A percentile compares a stretch with the other conserved stretches of the same genome.
phyloP scores from a whole-genome alignment of 768 basidiomycete genomes.

The Boletus rufocinnamomeus region DNA sequence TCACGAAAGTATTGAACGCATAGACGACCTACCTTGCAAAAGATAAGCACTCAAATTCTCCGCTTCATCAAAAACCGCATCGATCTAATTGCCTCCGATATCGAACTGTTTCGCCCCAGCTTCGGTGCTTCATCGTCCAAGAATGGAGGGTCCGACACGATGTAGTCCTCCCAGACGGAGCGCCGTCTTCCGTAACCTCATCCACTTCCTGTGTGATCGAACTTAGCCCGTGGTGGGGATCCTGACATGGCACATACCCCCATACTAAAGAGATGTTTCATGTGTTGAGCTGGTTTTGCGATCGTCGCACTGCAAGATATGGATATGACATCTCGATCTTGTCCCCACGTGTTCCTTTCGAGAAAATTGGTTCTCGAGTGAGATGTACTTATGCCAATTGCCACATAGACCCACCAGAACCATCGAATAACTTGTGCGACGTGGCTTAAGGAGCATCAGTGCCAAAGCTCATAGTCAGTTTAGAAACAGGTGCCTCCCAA shows the following conservation, averaged over 20 bases:
- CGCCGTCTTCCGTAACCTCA: constrained; percentile 76
- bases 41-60: constrained; percentile 82
- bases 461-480: neutral
- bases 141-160: constrained; percentile 74
- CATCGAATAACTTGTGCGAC: constrained; percentile 79
- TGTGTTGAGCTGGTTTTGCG: constrained; percentile 70
- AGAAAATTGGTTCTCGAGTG: neutral
- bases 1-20: no score
- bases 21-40: constrained; percentile 79
- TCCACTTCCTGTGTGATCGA: constrained; percentile 48
- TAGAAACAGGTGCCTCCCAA: constrained; percentile 62
- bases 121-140: constrained; percentile 55
- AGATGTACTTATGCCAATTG: constrained; percentile 62
- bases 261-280: constrained; percentile 75
- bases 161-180: constrained; percentile 79
- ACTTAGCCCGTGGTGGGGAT: neutral
- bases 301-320: constrained; percentile 91
- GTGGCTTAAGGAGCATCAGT: constrained; percentile 50
- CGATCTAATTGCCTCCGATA: constrained; percentile 67
- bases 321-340: constrained; percentile 58
- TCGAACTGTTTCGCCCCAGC: constrained; percentile 56
- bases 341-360: neutral
- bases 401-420: constrained; percentile 71
- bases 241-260: constrained; percentile 31
- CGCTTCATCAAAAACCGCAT: constrained; percentile 83